These are phyloP conservation scores for Paecilomyces sp. DNA, from an alignment of 2,329 filamentous ascomycete species.

Conservation along the genomic window DNA sequence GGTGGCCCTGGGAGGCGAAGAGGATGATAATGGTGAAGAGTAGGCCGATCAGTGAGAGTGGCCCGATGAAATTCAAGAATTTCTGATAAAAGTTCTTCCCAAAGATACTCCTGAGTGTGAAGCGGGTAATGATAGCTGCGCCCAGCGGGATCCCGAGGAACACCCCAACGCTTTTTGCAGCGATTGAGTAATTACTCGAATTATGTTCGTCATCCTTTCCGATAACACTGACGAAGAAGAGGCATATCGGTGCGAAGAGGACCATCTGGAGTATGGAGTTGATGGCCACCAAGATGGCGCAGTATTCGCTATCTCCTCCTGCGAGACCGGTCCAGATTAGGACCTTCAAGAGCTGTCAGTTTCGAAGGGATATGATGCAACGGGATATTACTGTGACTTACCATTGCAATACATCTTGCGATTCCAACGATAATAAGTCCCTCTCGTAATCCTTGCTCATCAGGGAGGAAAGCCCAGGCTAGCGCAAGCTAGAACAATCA, in stretches of 20 bases:
- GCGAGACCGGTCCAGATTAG: conserved; percentile 74
- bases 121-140: conserved; percentile 69
- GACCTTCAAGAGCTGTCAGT: conserved; percentile 30
- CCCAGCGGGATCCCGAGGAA: conserved; percentile 80
- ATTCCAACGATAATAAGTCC: conserved; percentile 78
- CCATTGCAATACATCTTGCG: conserved; percentile 85
- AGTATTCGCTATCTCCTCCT: conserved; percentile 73
- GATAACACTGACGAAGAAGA: conserved; percentile 66
- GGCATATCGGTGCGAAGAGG: conserved; percentile 61
- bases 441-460: conserved; percentile 44
- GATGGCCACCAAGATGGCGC: conserved; percentile 68
- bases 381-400: conserved; percentile 23
- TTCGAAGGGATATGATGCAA: background rate
- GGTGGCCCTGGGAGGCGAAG: conserved; percentile 71
- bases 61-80: conserved; percentile 64
- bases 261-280: conserved; percentile 71
- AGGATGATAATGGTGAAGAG: conserved; percentile 82
- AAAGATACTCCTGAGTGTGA: conserved; percentile 52
- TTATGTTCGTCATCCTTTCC: conserved; percentile 40
- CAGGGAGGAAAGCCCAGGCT: conserved; percentile 47
- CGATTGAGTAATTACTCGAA: conserved; percentile 53
- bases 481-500: conserved; percentile 35
- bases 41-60: conserved; percentile 73
- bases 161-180: conserved; percentile 73
- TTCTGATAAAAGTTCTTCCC: conserved; percentile 55